Base-by-base conservation (phyloP, 2,329 filamentous ascomycete species). In the Alternaria angustiovoidea region DNA sequence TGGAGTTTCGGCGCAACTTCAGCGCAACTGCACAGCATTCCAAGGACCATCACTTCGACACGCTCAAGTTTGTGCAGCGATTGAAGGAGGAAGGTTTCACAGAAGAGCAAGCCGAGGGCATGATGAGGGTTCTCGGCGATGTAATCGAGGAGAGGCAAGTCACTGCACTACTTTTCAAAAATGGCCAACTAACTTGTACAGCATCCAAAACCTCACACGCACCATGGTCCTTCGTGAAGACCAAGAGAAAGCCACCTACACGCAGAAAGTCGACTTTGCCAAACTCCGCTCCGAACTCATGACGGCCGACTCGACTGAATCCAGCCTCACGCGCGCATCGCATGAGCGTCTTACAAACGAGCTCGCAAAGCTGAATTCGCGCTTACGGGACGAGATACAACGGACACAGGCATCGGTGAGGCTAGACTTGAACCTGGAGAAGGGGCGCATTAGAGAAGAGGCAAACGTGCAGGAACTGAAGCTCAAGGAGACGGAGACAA, bases 221-320 rank as follows among this genome's bases (percentile, higher is more conserved):
- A 98, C 94, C 16, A 99, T 99, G 95, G 95, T 99, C 42, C 87
- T 97, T 47, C 92, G 94, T 74, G 95, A 99, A 81, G 95, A 97
- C 81, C 88, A 92, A 64, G 91, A 92, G 73, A 91, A 92, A 75
- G 90, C 91, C 28, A 88, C 86, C 12, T 90, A 90, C 72, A 89
- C 87, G 2, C 88, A 98, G 78, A 98, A 98, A 80, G 95, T 98
- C 65, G 95, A 99, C 81, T 98, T 99, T 76, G 94, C 94, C 62
- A 97, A 98, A 83, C 88, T 98, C 43, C 92, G 95, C 67, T 96
- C 93, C 58, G 95, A 99, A 80, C 88, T 99, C 22, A 87, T 97
- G 22, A 94, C 93, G 6, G 90, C 94, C 51, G 95, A 98, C 81
- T 93, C 91, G 68, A 95, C 92, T 53, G 95, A 99, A 82, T 89